Conservation (phyloP, 371 early-diverging fungal genomes). For the Mucor lusitanicus region DNA sequence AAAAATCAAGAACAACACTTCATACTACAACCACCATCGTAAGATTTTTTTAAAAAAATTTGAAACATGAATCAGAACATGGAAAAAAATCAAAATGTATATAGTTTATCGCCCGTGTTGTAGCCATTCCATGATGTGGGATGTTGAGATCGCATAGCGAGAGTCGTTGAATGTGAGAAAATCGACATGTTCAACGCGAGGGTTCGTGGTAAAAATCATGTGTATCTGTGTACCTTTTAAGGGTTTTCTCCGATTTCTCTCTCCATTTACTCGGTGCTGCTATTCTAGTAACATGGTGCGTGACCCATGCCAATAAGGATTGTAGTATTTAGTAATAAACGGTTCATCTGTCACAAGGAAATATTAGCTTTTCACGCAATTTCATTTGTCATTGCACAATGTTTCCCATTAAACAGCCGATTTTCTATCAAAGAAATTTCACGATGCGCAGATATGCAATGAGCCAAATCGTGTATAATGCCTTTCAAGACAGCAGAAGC, state of each 20-base stretch:
- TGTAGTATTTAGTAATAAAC: slow-evolving; percentile 3
- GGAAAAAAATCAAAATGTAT: not conserved
- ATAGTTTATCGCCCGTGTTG: not conserved
- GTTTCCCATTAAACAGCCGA: not conserved
- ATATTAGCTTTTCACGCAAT: not conserved
- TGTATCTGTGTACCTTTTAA: not conserved
- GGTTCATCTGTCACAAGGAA: not conserved
- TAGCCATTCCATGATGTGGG: not conserved
- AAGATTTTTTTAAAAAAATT: not conserved
- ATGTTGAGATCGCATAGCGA: not conserved
- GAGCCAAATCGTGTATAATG: not conserved
- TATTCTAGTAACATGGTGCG: not conserved
- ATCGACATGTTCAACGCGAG: not conserved
- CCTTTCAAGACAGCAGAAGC: not conserved
- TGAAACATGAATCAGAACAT: not conserved
- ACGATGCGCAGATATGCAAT: not conserved
- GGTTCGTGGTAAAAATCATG: slow-evolving; percentile 1
- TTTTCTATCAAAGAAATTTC: not conserved
- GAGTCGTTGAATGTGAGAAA: not conserved
- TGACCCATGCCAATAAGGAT: slow-evolving; percentile 1
- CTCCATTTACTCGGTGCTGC: not conserved
- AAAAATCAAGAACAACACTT: not conserved
- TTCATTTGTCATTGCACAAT: not conserved
- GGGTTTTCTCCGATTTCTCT: not conserved
- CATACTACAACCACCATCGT: not conserved